These are phyloP conservation scores for Geotrichum candidum DNA, from an alignment of 1,139 yeast genomes.

Conservation along the genomic window DNA sequence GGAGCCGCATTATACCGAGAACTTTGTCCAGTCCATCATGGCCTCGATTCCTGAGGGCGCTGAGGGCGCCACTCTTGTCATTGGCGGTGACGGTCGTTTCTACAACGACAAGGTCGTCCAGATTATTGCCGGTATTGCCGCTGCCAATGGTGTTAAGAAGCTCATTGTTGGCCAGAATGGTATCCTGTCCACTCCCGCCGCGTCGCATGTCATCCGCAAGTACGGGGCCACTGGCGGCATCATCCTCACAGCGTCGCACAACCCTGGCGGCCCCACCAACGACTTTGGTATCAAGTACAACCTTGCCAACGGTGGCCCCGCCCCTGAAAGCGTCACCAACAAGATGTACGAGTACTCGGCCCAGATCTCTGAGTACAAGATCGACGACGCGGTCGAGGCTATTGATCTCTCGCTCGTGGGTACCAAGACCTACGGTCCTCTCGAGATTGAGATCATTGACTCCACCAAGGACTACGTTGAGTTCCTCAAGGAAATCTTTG, in stretches of 20 bases:
- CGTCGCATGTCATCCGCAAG: constrained; percentile 82
- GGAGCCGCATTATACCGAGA: constrained; percentile 79
- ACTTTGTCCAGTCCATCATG: constrained; percentile 82
- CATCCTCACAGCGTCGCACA: constrained; percentile 92
- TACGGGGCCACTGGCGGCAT: constrained; percentile 86
- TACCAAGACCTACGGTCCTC: constrained; percentile 39
- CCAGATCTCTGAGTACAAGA: constrained; percentile 54
- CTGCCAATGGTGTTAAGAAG: constrained; percentile 86
- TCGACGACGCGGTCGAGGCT: constrained; percentile 46
- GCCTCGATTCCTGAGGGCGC: constrained; percentile 89
- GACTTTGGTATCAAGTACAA: constrained; percentile 97
- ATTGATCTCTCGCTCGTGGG: constrained; percentile 63
- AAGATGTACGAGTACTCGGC: constrained; percentile 70
- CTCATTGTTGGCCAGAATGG: constrained; percentile 85
- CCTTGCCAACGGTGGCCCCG: constrained; percentile 94
- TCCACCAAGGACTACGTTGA: constrained; percentile 71
- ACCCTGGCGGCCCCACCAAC: constrained; percentile 95
- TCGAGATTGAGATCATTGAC: constrained; percentile 75
- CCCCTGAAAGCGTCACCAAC: constrained; percentile 94
- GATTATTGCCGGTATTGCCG: constrained; percentile 73
- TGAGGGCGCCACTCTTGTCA: constrained; percentile 65
- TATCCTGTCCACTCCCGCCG: constrained; percentile 90
- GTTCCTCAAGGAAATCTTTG: constrained; percentile 81
- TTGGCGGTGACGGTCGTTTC: constrained; percentile 96
- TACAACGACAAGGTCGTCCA: constrained; percentile 80